Percentiles rank a stretch among this genome's conserved stretches.
Conservation (phyloP, 73 alveolate species). For the Tetrahymena thermophila region DNA sequence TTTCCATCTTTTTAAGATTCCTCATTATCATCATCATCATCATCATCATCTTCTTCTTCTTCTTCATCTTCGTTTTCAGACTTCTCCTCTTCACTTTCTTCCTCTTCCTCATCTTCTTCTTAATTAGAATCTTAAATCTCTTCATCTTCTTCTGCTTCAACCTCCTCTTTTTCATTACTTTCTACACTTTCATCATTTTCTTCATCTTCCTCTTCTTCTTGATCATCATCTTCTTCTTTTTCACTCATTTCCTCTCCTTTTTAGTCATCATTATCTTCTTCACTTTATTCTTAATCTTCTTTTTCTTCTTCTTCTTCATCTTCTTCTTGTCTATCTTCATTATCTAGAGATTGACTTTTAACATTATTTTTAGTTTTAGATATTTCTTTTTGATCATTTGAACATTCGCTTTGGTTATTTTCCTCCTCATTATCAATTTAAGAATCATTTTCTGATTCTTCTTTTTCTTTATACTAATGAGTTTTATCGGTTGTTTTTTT, state of each 20-base stretch:
- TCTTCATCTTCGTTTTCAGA: background rate
- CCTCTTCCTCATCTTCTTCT: background rate
- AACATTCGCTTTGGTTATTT: too few species aligned
- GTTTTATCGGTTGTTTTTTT: background rate
- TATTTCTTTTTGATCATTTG: too few species aligned
- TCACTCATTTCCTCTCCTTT: background rate
- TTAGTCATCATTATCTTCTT: background rate
- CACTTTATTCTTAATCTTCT: background rate
- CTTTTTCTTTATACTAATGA: background rate
- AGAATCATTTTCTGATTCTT: background rate
- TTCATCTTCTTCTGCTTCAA: background rate
- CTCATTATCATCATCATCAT: background rate
- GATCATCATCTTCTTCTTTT: background rate
- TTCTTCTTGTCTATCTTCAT: background rate
- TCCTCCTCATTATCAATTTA: background rate
- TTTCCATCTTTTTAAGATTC: background rate
- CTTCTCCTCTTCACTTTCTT: background rate
- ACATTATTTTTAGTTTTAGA: background rate
- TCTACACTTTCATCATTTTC: background rate
- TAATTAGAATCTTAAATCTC: background rate
- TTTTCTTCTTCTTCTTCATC: background rate
- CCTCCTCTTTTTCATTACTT: background rate
- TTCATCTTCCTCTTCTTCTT: background rate
- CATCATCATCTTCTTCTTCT: background rate
- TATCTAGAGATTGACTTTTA: background rate